phyloP scores from a whole-genome alignment of 192 early-diverging fungal species.

The Coemansia guatemalensis region DNA sequence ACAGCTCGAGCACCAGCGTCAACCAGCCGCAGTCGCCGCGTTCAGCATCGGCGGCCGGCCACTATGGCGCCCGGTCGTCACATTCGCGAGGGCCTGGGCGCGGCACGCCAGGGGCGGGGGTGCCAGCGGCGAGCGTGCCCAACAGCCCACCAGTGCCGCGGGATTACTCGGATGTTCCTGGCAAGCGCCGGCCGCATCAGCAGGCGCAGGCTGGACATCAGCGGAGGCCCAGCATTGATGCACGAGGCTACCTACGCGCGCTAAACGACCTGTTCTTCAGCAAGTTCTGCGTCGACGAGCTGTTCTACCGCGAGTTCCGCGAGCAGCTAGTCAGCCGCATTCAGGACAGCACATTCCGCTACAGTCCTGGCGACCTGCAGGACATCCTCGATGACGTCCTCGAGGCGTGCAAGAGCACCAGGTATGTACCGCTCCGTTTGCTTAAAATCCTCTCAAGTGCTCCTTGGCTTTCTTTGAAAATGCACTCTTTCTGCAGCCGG shows the following conservation, averaged over 20 bases:
- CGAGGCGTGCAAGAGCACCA: slow-evolving; percentile 49
- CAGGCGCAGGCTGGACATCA: slow-evolving; percentile 19
- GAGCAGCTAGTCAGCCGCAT: slow-evolving; percentile 51
- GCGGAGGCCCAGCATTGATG: slow-evolving; percentile 39
- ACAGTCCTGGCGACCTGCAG: slow-evolving; percentile 42
- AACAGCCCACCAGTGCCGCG: not conserved
- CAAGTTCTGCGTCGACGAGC: slow-evolving; percentile 54
- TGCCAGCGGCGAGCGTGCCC: not conserved
- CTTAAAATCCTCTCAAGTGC: too few species aligned
- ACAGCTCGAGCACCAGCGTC: slow-evolving; percentile 35
- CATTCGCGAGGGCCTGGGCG: slow-evolving; percentile 12
- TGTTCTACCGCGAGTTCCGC: slow-evolving; percentile 50
- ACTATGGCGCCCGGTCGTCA: slow-evolving; percentile 13
- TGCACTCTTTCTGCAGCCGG: slow-evolving; percentile 1
- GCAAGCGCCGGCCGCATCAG: slow-evolving; percentile 9
- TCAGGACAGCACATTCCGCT: slow-evolving; percentile 47
- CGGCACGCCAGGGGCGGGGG: slow-evolving; percentile 12
- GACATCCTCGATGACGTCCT: slow-evolving; percentile 44
- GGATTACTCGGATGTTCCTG: slow-evolving; percentile 11
- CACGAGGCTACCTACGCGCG: slow-evolving; percentile 44
- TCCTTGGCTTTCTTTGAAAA: too few species aligned
- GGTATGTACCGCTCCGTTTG: slow-evolving; percentile 30
- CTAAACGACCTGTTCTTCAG: slow-evolving; percentile 54
- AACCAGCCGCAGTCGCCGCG: slow-evolving; percentile 31
- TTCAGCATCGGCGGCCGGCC: slow-evolving; percentile 19